Evolutionary conservation across 352 stramenopile genomes (phyloP).

Genomic region (Globisporangium cederbergense): DNA sequence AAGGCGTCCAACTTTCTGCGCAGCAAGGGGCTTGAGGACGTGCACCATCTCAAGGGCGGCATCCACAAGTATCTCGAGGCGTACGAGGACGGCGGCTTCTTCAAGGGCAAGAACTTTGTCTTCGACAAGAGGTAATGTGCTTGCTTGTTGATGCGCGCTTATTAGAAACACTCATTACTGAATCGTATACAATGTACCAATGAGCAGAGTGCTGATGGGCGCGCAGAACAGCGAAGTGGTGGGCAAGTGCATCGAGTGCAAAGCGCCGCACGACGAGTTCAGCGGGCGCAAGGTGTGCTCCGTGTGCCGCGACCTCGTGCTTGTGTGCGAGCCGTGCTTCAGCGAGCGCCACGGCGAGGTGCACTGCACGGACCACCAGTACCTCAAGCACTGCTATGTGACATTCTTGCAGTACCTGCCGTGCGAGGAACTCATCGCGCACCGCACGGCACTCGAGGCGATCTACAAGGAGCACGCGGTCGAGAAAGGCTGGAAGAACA

Average conservation of each 20-base stretch:
- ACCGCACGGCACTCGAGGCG: constrained; percentile 43
- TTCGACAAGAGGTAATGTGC: constrained; percentile 63
- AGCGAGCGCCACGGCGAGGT: constrained; percentile 53
- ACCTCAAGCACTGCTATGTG: constrained; percentile 67
- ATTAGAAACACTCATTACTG: constrained; percentile 6
- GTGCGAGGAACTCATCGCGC: constrained; percentile 35
- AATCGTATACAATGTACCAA: background rate
- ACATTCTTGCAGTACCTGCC: constrained; percentile 71
- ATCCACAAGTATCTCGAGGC: constrained; percentile 78
- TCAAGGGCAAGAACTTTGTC: constrained; percentile 78
- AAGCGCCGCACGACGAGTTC: constrained; percentile 51
- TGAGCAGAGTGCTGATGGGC: constrained; percentile 48
- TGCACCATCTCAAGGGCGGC: constrained; percentile 67
- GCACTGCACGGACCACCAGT: constrained; percentile 71
- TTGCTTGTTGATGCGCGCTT: constrained; percentile 2
- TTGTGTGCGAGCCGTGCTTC: constrained; percentile 69
- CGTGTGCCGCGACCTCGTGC: constrained; percentile 65
- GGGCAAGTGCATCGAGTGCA: constrained; percentile 70
- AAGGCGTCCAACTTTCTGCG: constrained; percentile 72
- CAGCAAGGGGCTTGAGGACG: constrained; percentile 47
- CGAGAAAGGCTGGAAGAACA: constrained; percentile 70
- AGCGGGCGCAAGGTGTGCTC: constrained; percentile 68
- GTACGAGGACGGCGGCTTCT: constrained; percentile 56
- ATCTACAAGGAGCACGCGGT: constrained; percentile 43
- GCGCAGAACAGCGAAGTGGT: constrained; percentile 61